Evolutionary conservation across 371 early-diverging fungal species (phyloP), one percentile per base, ranked within the genome.

Genomic region (Mortierella sp.): DNA sequence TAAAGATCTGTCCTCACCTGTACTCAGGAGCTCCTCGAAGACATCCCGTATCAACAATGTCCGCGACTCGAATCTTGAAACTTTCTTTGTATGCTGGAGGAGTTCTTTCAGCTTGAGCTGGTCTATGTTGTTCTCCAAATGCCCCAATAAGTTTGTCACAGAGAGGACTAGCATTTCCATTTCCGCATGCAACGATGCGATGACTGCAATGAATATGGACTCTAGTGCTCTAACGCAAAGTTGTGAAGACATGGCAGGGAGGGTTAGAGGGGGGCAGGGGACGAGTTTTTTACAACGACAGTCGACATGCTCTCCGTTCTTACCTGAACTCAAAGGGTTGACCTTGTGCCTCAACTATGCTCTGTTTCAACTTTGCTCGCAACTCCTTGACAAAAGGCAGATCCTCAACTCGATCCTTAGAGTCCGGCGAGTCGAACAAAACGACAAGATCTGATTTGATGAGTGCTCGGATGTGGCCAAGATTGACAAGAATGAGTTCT

Each of bases 381-480:
- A 94, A 79, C 65, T 94, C 93, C 52, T 88, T 88, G 28, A 95
- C 84, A 58, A 94, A 92, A n/a, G 85, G 67, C 37, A 86, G 86
- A 63, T 91, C 90, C 51, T 88, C 85, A 60, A 85, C 86, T 57
- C 85, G 85, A 53, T 88, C 84, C 1, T 85, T 83, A 6, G 87
- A 80, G 44, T 85, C 88, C 61, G 82, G 84, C 6, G 88, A 82
- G 72, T 92, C 90, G 66, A 93, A 91, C n/a, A 95, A 71, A 31
- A 94, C 87, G 0, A 92, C 89, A 51, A 82, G 67, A 71, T 94
- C 93, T 29, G 91, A 86, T 54, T 90, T 91, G 43, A 95, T 84
- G n/a, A 95, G 64, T 16, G 94, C 96, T 52, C 90, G 84, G 34
- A 92, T 83, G 63, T 93, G 89, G 24, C 88, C 83, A 31, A 95